phyloP scores from a whole-genome alignment of 2,329 filamentous ascomycete species.

The Ceratocystis huliohia region DNA sequence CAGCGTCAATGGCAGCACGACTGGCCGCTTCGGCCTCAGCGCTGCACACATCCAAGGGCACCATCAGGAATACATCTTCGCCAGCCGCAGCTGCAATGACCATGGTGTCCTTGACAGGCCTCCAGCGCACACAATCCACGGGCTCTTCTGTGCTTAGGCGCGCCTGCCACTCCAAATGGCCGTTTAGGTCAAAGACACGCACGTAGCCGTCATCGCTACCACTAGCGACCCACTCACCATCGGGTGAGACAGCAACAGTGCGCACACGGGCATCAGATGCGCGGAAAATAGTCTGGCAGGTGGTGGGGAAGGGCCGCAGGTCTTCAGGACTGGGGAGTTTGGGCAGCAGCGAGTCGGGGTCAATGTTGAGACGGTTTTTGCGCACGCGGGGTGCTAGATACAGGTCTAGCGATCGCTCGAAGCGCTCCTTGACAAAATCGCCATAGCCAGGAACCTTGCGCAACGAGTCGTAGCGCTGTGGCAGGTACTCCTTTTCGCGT shows the following conservation, averaged over 20 bases:
- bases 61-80: conserved; percentile 73
- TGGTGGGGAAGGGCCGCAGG: conserved; percentile 85
- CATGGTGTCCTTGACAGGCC: conserved; percentile 66
- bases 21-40: conserved; percentile 62
- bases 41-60: conserved; percentile 60
- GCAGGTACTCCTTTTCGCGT: conserved; percentile 75
- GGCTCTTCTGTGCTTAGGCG: conserved; percentile 66
- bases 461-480: conserved; percentile 67
- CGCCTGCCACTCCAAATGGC: conserved; percentile 75
- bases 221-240: conserved; percentile 73
- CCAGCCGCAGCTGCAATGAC: conserved; percentile 75
- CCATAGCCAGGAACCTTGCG: conserved; percentile 88
- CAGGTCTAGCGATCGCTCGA: conserved; percentile 87
- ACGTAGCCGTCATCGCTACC: conserved; percentile 91
- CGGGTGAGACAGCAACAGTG: conserved; percentile 71
- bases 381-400: conserved; percentile 88
- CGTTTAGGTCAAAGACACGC: conserved; percentile 81
- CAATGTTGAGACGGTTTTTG: conserved; percentile 91
- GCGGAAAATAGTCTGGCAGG: conserved; percentile 72
- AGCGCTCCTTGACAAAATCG: conserved; percentile 84
- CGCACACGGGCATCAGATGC: conserved; percentile 84
- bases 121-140: conserved; percentile 80
- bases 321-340: conserved; percentile 90
- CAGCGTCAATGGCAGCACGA: conserved; percentile 65
- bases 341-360: conserved; percentile 80